Conservation (phyloP, 164 flowering plant species). For the Hamamelis virginiana region DNA sequence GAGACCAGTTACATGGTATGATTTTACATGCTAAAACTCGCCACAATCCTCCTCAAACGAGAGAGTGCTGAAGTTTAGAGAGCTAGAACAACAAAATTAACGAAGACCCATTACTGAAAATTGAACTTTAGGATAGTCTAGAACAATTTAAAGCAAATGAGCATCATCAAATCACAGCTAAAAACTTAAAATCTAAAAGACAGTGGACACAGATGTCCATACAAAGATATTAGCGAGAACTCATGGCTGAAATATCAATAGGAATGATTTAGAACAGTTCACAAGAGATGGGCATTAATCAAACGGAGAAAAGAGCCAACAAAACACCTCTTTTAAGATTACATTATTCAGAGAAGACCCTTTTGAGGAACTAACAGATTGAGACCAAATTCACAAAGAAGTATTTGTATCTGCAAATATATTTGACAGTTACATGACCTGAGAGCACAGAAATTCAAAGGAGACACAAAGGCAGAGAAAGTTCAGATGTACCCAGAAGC, state of each 20-base stretch:
- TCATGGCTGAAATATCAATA: slow-evolving; percentile 29
- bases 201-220: background rate
- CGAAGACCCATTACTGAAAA: slow-evolving; percentile 32
- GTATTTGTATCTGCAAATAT: too few relatives aligned
- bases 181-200: slow-evolving; percentile 12
- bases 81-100: slow-evolving; percentile 22
- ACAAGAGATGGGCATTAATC: slow-evolving; percentile 32
- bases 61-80: background rate
- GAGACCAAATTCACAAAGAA: slow-evolving; percentile 1
- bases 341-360: slow-evolving; percentile 34
- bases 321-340: slow-evolving; percentile 13
- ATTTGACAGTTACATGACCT: slow-evolving; percentile 29
- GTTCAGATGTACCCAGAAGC: slow-evolving; percentile 18
- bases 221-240: slow-evolving; percentile 39
- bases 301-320: slow-evolving; percentile 11
- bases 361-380: slow-evolving; percentile 10
- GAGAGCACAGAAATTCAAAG: slow-evolving; percentile 7
- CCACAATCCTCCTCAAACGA: background rate
- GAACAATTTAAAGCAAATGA: slow-evolving; percentile 32
- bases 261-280: slow-evolving; percentile 20
- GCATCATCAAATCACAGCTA: slow-evolving; percentile 21
- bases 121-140: slow-evolving; percentile 15
- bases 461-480: slow-evolving; percentile 4
- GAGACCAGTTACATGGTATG: slow-evolving; percentile 37
- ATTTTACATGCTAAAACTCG: slow-evolving; percentile 7